These are phyloP conservation scores for Talaromyces ruber DNA, from an alignment of 495 filamentous ascomycete genomes.

Conservation along the genomic window DNA sequence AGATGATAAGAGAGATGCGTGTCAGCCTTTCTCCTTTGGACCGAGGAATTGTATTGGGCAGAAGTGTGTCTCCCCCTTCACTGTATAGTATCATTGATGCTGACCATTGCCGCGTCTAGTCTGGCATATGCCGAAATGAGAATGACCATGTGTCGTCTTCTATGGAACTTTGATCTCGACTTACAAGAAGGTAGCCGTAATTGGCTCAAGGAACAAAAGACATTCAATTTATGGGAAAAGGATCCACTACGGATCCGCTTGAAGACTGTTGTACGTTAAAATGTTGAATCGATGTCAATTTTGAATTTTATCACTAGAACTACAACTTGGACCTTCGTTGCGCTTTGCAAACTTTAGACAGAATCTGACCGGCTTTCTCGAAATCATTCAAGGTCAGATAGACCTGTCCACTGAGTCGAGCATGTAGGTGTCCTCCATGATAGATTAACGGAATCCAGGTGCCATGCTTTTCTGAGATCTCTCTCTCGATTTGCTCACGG, in stretches of 20 bases:
- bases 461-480: slow-evolving; percentile 45
- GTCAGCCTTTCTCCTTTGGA: slow-evolving; percentile 30
- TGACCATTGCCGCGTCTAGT: not conserved
- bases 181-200: not conserved
- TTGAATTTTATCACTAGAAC: not conserved
- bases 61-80: slow-evolving; percentile 12
- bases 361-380: slow-evolving; percentile 47
- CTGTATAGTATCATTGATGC: slow-evolving; percentile 16
- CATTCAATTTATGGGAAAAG: slow-evolving; percentile 25
- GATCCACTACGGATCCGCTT: slow-evolving; percentile 18
- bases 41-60: slow-evolving; percentile 30
- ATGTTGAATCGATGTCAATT: not conserved
- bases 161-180: slow-evolving; percentile 13
- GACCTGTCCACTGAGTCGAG: slow-evolving; percentile 62
- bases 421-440: slow-evolving; percentile 51
- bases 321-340: slow-evolving; percentile 8
- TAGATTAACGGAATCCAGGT: slow-evolving; percentile 55
- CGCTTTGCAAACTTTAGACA: slow-evolving; percentile 51
- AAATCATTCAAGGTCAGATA: slow-evolving; percentile 69
- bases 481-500: slow-evolving; percentile 46
- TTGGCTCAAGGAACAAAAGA: slow-evolving; percentile 12
- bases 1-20: slow-evolving; percentile 16
- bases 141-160: slow-evolving; percentile 5
- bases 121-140: slow-evolving; percentile 8
- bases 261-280: not conserved